Conservation (phyloP, 805 yeast genomes). For the Myxozyma melibiosi region DNA sequence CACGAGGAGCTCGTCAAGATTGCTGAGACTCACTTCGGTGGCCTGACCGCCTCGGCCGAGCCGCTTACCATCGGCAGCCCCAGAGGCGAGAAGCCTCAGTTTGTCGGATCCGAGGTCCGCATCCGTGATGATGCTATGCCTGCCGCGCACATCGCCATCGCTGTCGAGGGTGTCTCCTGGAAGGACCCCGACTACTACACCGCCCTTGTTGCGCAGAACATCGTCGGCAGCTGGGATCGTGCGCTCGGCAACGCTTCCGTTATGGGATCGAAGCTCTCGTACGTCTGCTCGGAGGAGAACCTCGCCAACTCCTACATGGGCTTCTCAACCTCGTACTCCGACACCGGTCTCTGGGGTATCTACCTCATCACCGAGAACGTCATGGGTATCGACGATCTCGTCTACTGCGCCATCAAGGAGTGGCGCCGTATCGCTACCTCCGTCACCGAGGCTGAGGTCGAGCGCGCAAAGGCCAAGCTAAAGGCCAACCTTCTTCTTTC, state of each 20-base stretch:
- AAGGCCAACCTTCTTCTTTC: constrained; percentile 89
- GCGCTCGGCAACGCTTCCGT: constrained; percentile 80
- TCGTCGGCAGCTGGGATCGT: constrained; percentile 97
- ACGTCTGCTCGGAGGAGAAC: constrained; percentile 59
- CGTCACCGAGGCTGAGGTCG: constrained; percentile 83
- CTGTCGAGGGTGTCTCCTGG: constrained; percentile 99
- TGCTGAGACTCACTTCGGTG: constrained; percentile 71
- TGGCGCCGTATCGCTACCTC: constrained; percentile 87
- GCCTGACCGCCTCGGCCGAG: constrained; percentile 50
- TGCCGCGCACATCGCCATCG: constrained; percentile 86
- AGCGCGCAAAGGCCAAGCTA: constrained; percentile 90
- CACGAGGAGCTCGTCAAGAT: constrained; percentile 78
- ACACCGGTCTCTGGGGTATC: constrained; percentile 97
- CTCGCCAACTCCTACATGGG: constrained; percentile 95
- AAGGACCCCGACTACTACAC: constrained; percentile 92
- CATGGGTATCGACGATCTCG: constrained; percentile 63
- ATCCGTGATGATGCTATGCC: constrained; percentile 82
- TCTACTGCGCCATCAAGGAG: constrained; percentile 77
- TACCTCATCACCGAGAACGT: constrained; percentile 83
- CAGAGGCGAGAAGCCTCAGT: constrained; percentile 72
- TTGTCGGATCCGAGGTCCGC: constrained; percentile 83
- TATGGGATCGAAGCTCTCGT: constrained; percentile 82
- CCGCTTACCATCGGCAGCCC: constrained; percentile 74
- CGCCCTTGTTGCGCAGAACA: constrained; percentile 93
- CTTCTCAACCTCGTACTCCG: constrained; percentile 94